Conservation (phyloP, 441 rosid genomes). For the Viola pubescens region DNA sequence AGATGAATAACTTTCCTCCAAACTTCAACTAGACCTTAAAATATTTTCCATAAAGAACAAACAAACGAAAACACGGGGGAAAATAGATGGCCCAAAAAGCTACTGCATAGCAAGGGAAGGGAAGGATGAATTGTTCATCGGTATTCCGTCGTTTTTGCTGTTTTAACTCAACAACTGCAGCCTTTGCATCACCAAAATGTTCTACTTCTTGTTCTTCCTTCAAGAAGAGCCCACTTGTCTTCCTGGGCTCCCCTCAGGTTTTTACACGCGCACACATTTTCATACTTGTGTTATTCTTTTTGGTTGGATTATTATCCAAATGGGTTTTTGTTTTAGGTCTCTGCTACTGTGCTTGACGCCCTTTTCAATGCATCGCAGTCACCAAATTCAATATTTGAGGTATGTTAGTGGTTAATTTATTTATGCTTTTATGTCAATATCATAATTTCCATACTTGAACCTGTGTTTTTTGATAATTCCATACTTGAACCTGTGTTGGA, state of each 20-base stretch:
- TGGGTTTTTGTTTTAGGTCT: constrained; percentile 37
- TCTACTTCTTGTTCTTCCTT: constrained; percentile 31
- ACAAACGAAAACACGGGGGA: too few species aligned
- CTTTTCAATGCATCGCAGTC: constrained; percentile 58
- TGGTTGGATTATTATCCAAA: not conserved
- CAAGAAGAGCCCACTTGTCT: constrained; percentile 68
- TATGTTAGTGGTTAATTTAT: constrained; percentile 11
- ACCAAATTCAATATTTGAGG: constrained; percentile 69
- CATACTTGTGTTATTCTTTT: not conserved
- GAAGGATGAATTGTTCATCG: constrained; percentile 36
- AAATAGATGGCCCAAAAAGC: too few species aligned
- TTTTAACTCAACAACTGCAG: constrained; percentile 24
- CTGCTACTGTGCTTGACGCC: constrained; percentile 71
- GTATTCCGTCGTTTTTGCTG: constrained; percentile 70
- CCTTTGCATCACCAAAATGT: constrained; percentile 15
- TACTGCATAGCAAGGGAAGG: constrained; percentile 1
- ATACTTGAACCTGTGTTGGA: too few species aligned
- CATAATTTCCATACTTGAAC: too few species aligned
- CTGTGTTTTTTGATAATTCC: too few species aligned
- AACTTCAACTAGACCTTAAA: too few species aligned
- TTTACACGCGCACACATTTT: too few species aligned
- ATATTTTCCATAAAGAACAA: too few species aligned
- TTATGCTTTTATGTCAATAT: too few species aligned
- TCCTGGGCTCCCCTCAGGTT: constrained; percentile 92
- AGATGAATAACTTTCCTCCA: too few species aligned